Conservation (phyloP, 257 asterid genomes). For the Solanum rostratum region DNA sequence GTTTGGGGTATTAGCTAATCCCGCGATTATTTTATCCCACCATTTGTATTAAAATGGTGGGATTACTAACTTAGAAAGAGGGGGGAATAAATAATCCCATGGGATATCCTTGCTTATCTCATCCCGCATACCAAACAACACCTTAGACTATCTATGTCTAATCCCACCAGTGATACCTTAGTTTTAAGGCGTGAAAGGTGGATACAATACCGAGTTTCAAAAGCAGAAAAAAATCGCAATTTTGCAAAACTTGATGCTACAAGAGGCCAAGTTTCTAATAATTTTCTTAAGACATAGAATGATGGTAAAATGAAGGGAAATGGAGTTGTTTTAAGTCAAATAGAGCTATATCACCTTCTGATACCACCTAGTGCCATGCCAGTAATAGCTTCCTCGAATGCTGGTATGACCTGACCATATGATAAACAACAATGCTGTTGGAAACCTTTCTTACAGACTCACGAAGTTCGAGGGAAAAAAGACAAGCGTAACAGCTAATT, state of each 20-base stretch:
- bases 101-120: too few relatives aligned
- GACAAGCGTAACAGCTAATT: neutral
- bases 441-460: neutral
- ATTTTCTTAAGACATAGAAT: neutral
- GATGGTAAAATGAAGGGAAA: neutral
- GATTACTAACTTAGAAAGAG: too few relatives aligned
- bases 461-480: neutral
- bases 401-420: conserved; percentile 80
- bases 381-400: conserved; percentile 86
- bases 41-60: too few relatives aligned
- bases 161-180: neutral
- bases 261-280: neutral
- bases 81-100: too few relatives aligned
- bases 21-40: too few relatives aligned
- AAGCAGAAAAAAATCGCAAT: neutral
- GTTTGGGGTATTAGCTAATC: too few relatives aligned
- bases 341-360: conserved; percentile 48
- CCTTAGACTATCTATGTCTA: neutral
- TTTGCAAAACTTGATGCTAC: neutral
- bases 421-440: conserved; percentile 12
- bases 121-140: too few relatives aligned
- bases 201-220: neutral
- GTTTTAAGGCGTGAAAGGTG: neutral
- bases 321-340: neutral
- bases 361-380: conserved; percentile 93